A percentile compares a stretch with the other conserved stretches of the same genome.
These are phyloP conservation scores for Sordaria brevicollis DNA, from an alignment of 495 filamentous ascomycete genomes.

Conservation along the genomic window DNA sequence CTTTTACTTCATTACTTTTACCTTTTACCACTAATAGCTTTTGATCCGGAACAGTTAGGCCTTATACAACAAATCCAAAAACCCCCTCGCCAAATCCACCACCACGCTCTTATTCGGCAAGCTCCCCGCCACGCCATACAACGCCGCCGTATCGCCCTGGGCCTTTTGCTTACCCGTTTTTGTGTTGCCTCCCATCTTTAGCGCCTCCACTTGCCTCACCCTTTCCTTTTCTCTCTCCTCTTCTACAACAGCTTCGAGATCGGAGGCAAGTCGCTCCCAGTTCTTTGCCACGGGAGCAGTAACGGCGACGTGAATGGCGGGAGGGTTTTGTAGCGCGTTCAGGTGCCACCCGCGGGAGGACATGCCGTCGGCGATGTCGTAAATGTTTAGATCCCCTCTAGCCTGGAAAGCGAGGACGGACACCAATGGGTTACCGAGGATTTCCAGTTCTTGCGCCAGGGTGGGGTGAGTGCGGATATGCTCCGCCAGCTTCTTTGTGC, in stretches of 20 bases:
- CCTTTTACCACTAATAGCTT: neutral
- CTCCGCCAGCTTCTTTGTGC: constrained; percentile 70
- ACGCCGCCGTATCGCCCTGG: constrained; percentile 65
- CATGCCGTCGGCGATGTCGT: constrained; percentile 84
- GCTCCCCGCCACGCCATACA: constrained; percentile 93
- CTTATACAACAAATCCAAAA: constrained; percentile 94
- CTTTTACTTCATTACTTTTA: neutral
- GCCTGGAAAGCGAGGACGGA: constrained; percentile 83
- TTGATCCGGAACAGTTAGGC: too few relatives aligned
- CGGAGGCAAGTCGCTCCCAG: constrained; percentile 66
- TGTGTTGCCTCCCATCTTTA: constrained; percentile 42
- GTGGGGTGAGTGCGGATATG: constrained; percentile 57
- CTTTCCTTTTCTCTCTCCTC: constrained; percentile 60
- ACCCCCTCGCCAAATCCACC: constrained; percentile 78
- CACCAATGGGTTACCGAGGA: constrained; percentile 80
- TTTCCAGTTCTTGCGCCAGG: constrained; percentile 58
- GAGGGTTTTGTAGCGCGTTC: constrained; percentile 82
- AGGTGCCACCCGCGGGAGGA: constrained; percentile 82
- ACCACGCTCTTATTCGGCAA: constrained; percentile 93
- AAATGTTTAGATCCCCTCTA: constrained; percentile 58
- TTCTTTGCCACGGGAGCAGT: constrained; percentile 74
- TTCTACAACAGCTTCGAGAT: constrained; percentile 70
- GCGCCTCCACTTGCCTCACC: constrained; percentile 47
- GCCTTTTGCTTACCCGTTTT: constrained; percentile 44
- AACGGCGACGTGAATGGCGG: constrained; percentile 95